A percentile compares a stretch with the other conserved stretches of the same genome.
Evolutionary conservation across 2,329 filamentous ascomycete species (phyloP).

Genomic region (Aspergillus brunneoviolaceus): DNA sequence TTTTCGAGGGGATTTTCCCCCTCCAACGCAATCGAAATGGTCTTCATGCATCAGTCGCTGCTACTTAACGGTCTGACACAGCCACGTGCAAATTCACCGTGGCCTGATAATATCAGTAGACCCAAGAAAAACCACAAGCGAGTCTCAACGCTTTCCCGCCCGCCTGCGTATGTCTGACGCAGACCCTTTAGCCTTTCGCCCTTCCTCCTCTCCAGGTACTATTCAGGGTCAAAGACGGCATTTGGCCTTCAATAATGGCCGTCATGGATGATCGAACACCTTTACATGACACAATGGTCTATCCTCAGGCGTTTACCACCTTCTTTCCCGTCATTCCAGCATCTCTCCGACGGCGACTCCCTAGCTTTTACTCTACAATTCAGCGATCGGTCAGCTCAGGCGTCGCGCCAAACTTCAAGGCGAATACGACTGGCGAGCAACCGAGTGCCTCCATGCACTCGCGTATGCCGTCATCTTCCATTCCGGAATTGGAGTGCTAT

Average conservation of each 20-base stretch:
- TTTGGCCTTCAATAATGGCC: background rate
- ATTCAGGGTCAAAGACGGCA: background rate
- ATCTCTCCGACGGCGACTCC: conserved; percentile 29
- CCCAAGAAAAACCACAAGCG: background rate
- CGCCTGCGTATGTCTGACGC: background rate
- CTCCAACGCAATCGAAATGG: background rate
- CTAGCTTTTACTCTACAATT: conserved; percentile 23
- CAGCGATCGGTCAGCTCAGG: conserved; percentile 1
- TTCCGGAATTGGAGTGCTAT: conserved; percentile 3
- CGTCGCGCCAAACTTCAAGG: conserved; percentile 1
- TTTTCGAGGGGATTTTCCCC: background rate
- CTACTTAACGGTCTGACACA: background rate
- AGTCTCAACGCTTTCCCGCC: background rate
- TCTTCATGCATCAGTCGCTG: background rate
- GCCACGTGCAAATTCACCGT: background rate
- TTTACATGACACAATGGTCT: conserved; percentile 19
- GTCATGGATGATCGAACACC: conserved; percentile 4
- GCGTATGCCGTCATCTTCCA: background rate
- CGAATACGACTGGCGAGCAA: background rate
- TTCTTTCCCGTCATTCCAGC: conserved; percentile 26
- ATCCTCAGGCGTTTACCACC: conserved; percentile 16
- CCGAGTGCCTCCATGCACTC: background rate
- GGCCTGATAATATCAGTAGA: background rate
- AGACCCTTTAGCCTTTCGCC: background rate
- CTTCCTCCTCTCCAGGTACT: background rate